These are phyloP conservation scores for Aaosphaeria arxii DNA, from an alignment of 2,329 filamentous ascomycete species.

Conservation along the genomic window DNA sequence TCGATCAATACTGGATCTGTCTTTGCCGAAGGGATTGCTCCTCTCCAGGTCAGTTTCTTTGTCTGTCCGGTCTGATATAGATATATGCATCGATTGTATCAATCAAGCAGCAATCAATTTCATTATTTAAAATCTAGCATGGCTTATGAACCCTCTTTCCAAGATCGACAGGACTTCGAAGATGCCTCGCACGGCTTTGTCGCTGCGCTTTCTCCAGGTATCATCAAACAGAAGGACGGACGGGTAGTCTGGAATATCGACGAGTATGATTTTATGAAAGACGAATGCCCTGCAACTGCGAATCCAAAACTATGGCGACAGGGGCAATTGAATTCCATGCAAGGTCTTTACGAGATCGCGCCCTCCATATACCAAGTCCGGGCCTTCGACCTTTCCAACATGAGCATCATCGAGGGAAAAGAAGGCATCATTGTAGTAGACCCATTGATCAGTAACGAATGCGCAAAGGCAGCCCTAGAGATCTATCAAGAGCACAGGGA, in stretches of 20 bases:
- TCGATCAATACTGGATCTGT: no score
- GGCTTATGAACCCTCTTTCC: not conserved
- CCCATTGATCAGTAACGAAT: slow-evolving; percentile 36
- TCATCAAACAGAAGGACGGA: slow-evolving; percentile 15
- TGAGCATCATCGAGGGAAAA: slow-evolving; percentile 39
- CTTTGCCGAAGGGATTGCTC: no score
- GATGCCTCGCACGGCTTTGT: slow-evolving; percentile 19
- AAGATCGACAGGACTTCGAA: slow-evolving; percentile 1
- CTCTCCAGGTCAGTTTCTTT: no score
- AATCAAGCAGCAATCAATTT: no score
- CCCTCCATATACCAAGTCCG: slow-evolving; percentile 41
- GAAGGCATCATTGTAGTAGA: slow-evolving; percentile 41
- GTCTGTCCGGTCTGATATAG: no score
- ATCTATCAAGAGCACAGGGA: slow-evolving; percentile 32
- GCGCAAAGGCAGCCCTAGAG: slow-evolving; percentile 28
- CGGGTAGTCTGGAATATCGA: slow-evolving; percentile 33
- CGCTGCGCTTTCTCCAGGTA: slow-evolving; percentile 9
- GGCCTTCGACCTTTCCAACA: slow-evolving; percentile 42
- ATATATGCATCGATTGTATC: no score
- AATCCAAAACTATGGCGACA: slow-evolving; percentile 38
- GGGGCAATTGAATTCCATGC: slow-evolving; percentile 24
- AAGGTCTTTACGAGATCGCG: slow-evolving; percentile 37
- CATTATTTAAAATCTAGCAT: not conserved
- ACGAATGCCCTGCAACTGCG: slow-evolving; percentile 21
- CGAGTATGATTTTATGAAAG: slow-evolving; percentile 12